phyloP scores from a whole-genome alignment of 73 alveolate genomes.

The Symbiodinium pilosum region DNA sequence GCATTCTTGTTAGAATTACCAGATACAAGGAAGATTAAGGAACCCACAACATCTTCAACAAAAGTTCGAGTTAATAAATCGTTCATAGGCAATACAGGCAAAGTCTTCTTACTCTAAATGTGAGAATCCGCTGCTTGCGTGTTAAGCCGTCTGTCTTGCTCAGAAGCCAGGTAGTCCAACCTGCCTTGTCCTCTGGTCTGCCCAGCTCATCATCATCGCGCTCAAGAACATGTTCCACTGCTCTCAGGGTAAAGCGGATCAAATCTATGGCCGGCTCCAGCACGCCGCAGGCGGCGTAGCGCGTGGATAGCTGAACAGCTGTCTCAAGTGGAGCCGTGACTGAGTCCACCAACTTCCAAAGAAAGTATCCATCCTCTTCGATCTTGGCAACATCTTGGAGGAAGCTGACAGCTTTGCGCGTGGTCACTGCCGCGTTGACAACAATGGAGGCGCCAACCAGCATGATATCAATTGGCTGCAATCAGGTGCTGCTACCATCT shows the following conservation, averaged over 20 bases:
- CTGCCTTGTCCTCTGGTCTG: conserved; percentile 64
- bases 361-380: conserved; percentile 58
- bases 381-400: conserved; percentile 47
- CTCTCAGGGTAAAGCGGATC: conserved; percentile 13
- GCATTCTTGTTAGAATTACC: too few species aligned
- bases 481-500: neutral
- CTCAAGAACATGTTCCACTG: conserved; percentile 52
- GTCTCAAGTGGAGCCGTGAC: conserved; percentile 62
- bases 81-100: too few species aligned
- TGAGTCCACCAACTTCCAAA: conserved; percentile 77
- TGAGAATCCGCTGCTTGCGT: conserved; percentile 72
- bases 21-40: too few species aligned
- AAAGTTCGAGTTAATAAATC: too few species aligned
- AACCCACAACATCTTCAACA: too few species aligned
- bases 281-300: conserved; percentile 46
- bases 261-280: conserved; percentile 48
- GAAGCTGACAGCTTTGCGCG: conserved; percentile 70
- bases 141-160: conserved; percentile 79
- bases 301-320: conserved; percentile 38
- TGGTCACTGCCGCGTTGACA: conserved; percentile 60
- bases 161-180: conserved; percentile 62
- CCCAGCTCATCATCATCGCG: conserved; percentile 67
- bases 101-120: too few species aligned
- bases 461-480: neutral
- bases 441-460: conserved; percentile 68